Base-by-base conservation (phyloP, 768 basidiomycete species). In the Pisolithus albus region DNA sequence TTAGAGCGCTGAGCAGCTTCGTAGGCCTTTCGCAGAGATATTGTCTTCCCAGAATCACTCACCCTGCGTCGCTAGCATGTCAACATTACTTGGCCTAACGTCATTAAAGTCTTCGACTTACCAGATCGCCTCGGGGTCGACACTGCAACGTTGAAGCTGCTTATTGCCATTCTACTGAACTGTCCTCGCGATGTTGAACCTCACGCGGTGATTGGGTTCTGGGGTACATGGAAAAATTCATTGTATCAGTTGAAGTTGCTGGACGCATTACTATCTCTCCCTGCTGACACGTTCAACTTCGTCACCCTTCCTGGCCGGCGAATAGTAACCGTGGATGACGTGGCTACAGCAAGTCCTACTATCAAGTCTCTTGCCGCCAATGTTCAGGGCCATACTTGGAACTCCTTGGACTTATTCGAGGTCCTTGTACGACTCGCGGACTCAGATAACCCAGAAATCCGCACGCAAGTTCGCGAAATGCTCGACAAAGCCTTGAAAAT, bases 321-420 rank as follows among this genome's bases (percentile, higher is more conserved):
- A 56, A 85, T 93, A 55, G 89, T 95, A 34, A 89, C 89, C 0
- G 84, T 91, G 19, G 92, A 94, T 45, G 92, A 95, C 55, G 88
- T 93, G 38, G 78, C 88, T 2, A 74, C 78, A 41, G 86, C 90
- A 15, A 89, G 88, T 60, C 88, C 90, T 26, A 91, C 88, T n/a
- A 93, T 95, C 72, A 92, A 92, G 66, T 82, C 87, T 1, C 75
- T 95, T 34, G 92, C 93, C 0, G 84, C 84, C 2, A 92, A 89
- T 59, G 89, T 95, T 28, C 93, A 97, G 65, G 85, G 85, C 2
- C 85, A 90, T 57, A 87, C 91, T 0, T 98, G 94, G 94, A 98
- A 98, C 64, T 92, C 90, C 5, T 72, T 92, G 8, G 92, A 96
- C 59, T 72, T 98, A 39, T 89, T 94, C 59, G 84, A 92, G 66